These are phyloP conservation scores for Canariomyces notabilis DNA, from an alignment of 2,329 filamentous ascomycete species.

Conservation along the genomic window DNA sequence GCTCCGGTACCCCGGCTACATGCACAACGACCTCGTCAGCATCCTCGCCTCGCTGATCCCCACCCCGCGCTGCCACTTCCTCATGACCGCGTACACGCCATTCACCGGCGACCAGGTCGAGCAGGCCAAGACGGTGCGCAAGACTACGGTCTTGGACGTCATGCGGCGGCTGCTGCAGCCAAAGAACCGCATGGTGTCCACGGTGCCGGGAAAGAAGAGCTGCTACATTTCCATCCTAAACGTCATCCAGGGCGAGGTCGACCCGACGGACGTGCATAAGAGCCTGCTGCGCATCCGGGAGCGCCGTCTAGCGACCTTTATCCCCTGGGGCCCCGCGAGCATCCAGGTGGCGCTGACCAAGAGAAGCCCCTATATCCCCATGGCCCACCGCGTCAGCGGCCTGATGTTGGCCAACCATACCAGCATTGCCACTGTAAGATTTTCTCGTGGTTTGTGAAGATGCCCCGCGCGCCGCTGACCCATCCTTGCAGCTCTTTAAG, in stretches of 20 bases:
- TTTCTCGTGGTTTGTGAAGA: not conserved
- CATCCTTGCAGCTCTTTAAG: constrained; percentile 66
- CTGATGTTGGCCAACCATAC: constrained; percentile 98
- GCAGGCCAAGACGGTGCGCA: constrained; percentile 94
- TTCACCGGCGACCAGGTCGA: constrained; percentile 96
- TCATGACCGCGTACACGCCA: constrained; percentile 97
- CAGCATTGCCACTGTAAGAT: constrained; percentile 77
- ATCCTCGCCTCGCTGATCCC: constrained; percentile 95
- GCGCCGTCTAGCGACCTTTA: constrained; percentile 88
- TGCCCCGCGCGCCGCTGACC: not conserved
- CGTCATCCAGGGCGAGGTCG: constrained; percentile 97
- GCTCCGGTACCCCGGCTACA: constrained; percentile 93
- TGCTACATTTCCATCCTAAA: constrained; percentile 99
- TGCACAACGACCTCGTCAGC: constrained; percentile 98
- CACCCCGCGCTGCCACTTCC: constrained; percentile 93
- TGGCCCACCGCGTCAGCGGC: constrained; percentile 89
- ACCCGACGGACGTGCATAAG: constrained; percentile 98
- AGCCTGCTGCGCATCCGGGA: constrained; percentile 93
- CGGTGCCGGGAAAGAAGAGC: constrained; percentile 89
- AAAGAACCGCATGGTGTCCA: constrained; percentile 99
- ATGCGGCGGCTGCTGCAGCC: constrained; percentile 94
- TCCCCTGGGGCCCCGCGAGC: constrained; percentile 95
- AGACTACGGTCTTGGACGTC: constrained; percentile 95
- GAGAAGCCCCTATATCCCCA: constrained; percentile 91
- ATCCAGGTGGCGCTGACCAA: constrained; percentile 97